These are phyloP conservation scores for Aureobasidium sp. DNA, from an alignment of 2,329 filamentous ascomycete species.

Conservation along the genomic window DNA sequence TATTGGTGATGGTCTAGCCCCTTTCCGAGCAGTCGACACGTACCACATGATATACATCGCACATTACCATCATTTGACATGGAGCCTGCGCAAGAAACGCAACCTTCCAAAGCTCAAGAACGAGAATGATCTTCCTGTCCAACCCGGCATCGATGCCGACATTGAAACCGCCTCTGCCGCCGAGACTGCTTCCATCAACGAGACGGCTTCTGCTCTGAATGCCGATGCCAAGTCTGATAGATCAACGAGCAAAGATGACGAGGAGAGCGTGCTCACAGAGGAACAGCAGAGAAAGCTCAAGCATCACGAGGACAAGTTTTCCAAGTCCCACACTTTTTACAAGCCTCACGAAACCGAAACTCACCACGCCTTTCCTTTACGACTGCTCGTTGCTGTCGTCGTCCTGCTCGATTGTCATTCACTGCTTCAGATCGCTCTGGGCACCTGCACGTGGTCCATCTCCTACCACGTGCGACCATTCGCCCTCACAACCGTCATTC, in stretches of 20 bases:
- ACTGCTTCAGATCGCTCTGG: constrained; percentile 71
- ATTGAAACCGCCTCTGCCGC: constrained; percentile 17
- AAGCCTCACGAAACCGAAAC: constrained; percentile 81
- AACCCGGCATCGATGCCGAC: constrained; percentile 12
- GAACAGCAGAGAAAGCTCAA: constrained; percentile 62
- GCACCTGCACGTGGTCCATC: constrained; percentile 72
- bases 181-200: neutral
- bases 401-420: constrained; percentile 73
- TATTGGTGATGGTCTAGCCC: constrained; percentile 55
- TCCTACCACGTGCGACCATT: constrained; percentile 61
- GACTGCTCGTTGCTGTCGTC: constrained; percentile 69
- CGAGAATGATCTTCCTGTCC: constrained; percentile 59
- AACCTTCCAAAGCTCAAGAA: constrained; percentile 57
- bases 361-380: constrained; percentile 70
- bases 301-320: constrained; percentile 73
- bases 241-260: constrained; percentile 42
- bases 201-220: neutral
- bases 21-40: constrained; percentile 73
- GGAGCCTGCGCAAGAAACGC: constrained; percentile 55
- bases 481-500: constrained; percentile 72
- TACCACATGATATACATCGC: constrained; percentile 83
- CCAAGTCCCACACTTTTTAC: constrained; percentile 81
- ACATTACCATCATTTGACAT: constrained; percentile 61
- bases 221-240: constrained; percentile 18
- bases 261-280: constrained; percentile 56